phyloP scores from a whole-genome alignment of 2,329 filamentous ascomycete species.

The Orbilia brochopaga region DNA sequence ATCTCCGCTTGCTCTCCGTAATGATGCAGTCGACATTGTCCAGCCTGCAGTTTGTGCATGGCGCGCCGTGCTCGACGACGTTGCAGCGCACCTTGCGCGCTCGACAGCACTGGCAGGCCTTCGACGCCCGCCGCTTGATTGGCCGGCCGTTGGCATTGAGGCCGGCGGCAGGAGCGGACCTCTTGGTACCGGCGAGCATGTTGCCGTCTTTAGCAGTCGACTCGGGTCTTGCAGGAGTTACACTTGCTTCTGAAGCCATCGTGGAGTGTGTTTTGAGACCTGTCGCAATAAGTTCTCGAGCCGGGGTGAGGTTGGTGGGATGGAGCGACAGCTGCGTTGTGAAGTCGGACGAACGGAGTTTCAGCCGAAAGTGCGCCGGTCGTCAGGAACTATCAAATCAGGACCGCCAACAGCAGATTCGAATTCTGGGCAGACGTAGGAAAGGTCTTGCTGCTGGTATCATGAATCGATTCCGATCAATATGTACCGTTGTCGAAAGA shows the following conservation, averaged over 20 bases:
- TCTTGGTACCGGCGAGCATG: conserved; percentile 59
- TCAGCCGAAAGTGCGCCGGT: neutral
- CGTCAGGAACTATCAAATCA: conserved; percentile 4
- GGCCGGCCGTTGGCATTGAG: conserved; percentile 63
- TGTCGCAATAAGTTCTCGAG: conserved; percentile 1
- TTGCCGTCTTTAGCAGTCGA: conserved; percentile 14
- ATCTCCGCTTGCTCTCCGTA: conserved; percentile 82
- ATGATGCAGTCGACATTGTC: conserved; percentile 79
- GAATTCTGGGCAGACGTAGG: neutral
- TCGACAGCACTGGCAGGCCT: conserved; percentile 86
- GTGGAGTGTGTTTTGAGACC: conserved; percentile 4
- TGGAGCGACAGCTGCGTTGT: conserved; percentile 16
- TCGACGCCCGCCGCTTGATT: conserved; percentile 84
- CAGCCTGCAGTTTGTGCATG: conserved; percentile 84
- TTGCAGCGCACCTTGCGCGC: conserved; percentile 92
- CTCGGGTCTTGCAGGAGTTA: conserved; percentile 15
- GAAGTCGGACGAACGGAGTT: conserved; percentile 41
- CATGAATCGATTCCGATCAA: too few species aligned
- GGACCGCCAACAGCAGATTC: neutral
- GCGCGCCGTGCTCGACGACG: conserved; percentile 82
- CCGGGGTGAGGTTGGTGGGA: neutral
- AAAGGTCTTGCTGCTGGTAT: too few species aligned
- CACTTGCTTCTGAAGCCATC: conserved; percentile 25
- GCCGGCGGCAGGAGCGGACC: conserved; percentile 66
- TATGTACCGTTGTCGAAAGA: conserved; percentile 4